Evolutionary conservation across 192 early-diverging fungal species (phyloP).

Genomic region (Backusella australiensis): DNA sequence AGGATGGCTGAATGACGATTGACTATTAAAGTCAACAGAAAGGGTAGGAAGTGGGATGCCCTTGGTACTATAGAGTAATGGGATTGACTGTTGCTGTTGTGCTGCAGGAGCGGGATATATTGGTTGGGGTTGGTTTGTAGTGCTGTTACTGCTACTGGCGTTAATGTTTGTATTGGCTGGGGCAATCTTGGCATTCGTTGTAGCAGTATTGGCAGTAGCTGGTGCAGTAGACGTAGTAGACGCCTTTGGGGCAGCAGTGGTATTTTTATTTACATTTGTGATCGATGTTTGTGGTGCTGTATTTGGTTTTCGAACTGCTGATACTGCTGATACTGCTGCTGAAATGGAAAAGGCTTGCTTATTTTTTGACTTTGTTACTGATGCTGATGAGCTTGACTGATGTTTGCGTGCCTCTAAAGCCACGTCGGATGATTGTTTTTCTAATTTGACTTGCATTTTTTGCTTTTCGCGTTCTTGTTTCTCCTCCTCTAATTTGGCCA

Average conservation of each 20-base stretch:
- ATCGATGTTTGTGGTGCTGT: neutral
- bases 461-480: constrained; percentile 10
- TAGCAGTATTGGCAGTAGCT: neutral
- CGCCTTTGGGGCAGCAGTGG: neutral
- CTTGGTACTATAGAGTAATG: constrained; percentile 9
- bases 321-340: neutral
- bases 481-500: neutral
- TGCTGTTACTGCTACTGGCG: neutral
- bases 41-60: constrained; percentile 37
- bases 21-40: constrained; percentile 25
- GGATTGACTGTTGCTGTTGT: neutral
- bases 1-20: constrained; percentile 21
- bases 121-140: neutral
- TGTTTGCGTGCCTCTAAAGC: neutral
- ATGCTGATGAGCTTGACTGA: neutral
- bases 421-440: neutral
- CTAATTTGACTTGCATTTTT: neutral
- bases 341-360: neutral
- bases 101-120: neutral
- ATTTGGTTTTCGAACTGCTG: neutral
- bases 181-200: neutral
- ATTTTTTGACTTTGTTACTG: neutral
- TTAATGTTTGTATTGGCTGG: neutral
- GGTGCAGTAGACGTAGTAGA: neutral
- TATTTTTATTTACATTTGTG: neutral